Percentiles rank a stretch among this genome's conserved stretches.
phyloP scores from a whole-genome alignment of 495 filamentous ascomycete species.

The Hypoxylon cercidicola region DNA sequence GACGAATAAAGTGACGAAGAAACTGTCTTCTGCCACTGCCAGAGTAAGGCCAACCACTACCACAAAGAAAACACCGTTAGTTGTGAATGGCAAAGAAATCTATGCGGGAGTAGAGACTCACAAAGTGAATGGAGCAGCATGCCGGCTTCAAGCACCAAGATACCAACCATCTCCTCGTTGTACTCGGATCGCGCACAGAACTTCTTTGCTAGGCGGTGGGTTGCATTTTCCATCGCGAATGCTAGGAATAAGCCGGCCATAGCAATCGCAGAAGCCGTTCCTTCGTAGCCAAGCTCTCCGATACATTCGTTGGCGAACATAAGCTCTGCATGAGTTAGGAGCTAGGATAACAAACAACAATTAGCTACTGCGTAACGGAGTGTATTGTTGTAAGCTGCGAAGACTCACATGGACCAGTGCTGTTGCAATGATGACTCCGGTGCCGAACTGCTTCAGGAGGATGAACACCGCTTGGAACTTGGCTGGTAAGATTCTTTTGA shows the following conservation, averaged over 20 bases:
- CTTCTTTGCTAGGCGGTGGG: constrained; percentile 60
- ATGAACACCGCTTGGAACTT: constrained; percentile 55
- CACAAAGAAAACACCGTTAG: constrained; percentile 19
- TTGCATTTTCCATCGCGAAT: constrained; percentile 69
- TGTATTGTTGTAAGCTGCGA: neutral
- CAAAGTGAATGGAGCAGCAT: constrained; percentile 76
- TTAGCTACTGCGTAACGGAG: neutral
- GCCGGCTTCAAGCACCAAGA: constrained; percentile 74
- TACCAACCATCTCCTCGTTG: constrained; percentile 61
- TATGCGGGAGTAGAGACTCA: constrained; percentile 40
- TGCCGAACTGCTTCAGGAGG: constrained; percentile 75
- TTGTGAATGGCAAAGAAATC: neutral
- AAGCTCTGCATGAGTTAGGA: constrained; percentile 70
- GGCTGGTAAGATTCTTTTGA: constrained; percentile 43
- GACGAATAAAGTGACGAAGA: constrained; percentile 65
- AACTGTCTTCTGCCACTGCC: constrained; percentile 65
- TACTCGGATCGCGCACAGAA: constrained; percentile 30
- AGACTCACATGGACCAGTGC: constrained; percentile 72
- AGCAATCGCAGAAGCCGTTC: constrained; percentile 67
- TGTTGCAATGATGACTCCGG: constrained; percentile 76
- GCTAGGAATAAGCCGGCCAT: constrained; percentile 73
- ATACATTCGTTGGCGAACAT: constrained; percentile 74
- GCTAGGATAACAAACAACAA: constrained; percentile 45
- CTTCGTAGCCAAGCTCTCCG: constrained; percentile 68
- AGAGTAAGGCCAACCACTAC: constrained; percentile 68